Percentiles rank a stretch among this genome's conserved stretches.
Evolutionary conservation across 768 basidiomycete genomes (phyloP).

Genomic region (Boletellus emodensis): DNA sequence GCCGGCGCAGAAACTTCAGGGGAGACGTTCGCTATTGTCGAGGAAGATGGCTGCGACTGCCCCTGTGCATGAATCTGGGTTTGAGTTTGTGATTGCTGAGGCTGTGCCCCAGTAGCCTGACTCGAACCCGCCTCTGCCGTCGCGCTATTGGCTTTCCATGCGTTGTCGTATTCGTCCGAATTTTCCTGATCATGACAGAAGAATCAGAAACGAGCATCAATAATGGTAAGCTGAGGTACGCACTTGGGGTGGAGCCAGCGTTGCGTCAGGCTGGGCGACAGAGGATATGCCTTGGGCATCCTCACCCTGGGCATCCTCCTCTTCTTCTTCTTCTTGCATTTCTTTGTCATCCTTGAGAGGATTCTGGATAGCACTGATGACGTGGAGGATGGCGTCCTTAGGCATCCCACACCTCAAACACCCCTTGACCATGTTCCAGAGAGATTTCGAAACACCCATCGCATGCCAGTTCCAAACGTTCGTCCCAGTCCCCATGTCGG

Average conservation of each 20-base stretch:
- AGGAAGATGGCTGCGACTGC: conserved; percentile 20
- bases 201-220: background rate
- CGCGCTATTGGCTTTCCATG: conserved; percentile 60
- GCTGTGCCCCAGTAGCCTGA: conserved; percentile 14
- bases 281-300: conserved; percentile 21
- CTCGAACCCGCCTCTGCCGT: conserved; percentile 30
- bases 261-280: conserved; percentile 23
- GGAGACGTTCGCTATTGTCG: conserved; percentile 14
- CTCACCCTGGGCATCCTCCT: conserved; percentile 32
- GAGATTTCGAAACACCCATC: conserved; percentile 61
- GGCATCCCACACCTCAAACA: conserved; percentile 54
- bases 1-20: conserved; percentile 19
- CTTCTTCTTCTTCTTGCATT: conserved; percentile 32
- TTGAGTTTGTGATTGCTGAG: conserved; percentile 21
- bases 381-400: conserved; percentile 56
- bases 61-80: conserved; percentile 16
- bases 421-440: conserved; percentile 73
- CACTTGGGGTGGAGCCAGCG: conserved; percentile 27
- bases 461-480: conserved; percentile 78
- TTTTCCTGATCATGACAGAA: conserved; percentile 33
- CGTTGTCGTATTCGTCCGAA: conserved; percentile 52
- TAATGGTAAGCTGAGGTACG: conserved; percentile 1
- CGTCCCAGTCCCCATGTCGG: conserved; percentile 53
- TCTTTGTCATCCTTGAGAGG: conserved; percentile 34
- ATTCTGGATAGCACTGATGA: conserved; percentile 57